These are phyloP conservation scores for Scutellaria baicalensis DNA, from an alignment of 257 asterid species.

Conservation along the genomic window DNA sequence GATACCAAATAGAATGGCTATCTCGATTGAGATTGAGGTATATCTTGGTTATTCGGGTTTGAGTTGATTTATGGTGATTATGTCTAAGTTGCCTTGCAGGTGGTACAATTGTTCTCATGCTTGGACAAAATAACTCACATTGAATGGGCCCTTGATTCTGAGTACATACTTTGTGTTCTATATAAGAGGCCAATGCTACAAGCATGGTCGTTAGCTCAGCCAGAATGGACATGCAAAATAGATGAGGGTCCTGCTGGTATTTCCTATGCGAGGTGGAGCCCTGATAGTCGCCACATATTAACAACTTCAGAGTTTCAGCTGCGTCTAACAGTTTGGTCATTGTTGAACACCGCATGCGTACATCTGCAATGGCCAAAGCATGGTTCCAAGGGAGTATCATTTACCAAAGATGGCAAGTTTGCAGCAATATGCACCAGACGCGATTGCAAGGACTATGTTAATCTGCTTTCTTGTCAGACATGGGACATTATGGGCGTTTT, in stretches of 20 bases:
- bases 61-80: slow-evolving; percentile 5
- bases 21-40: not conserved
- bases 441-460: slow-evolving; percentile 96
- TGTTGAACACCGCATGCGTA: slow-evolving; percentile 87
- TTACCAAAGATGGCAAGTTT: slow-evolving; percentile 91
- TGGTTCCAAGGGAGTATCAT: slow-evolving; percentile 92
- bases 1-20: not conserved
- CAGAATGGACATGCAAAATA: slow-evolving; percentile 99
- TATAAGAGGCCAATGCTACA: slow-evolving; percentile 91
- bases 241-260: slow-evolving; percentile 98
- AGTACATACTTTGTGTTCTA: slow-evolving; percentile 89
- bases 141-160: slow-evolving; percentile 98
- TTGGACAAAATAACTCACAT: slow-evolving; percentile 86
- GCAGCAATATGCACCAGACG: slow-evolving; percentile 98
- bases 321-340: slow-evolving; percentile 91
- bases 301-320: slow-evolving; percentile 95
- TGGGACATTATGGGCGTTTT: slow-evolving; percentile 98
- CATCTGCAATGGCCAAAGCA: slow-evolving; percentile 97
- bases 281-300: slow-evolving; percentile 98
- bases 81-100: slow-evolving; percentile 37
- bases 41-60: slow-evolving; percentile 4
- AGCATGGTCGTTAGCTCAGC: slow-evolving; percentile 95
- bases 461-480: slow-evolving; percentile 75
- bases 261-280: slow-evolving; percentile 98
- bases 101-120: slow-evolving; percentile 86